These are phyloP conservation scores for Aquilaria yunnanensis DNA, from an alignment of 345 rosid species.

Conservation along the genomic window DNA sequence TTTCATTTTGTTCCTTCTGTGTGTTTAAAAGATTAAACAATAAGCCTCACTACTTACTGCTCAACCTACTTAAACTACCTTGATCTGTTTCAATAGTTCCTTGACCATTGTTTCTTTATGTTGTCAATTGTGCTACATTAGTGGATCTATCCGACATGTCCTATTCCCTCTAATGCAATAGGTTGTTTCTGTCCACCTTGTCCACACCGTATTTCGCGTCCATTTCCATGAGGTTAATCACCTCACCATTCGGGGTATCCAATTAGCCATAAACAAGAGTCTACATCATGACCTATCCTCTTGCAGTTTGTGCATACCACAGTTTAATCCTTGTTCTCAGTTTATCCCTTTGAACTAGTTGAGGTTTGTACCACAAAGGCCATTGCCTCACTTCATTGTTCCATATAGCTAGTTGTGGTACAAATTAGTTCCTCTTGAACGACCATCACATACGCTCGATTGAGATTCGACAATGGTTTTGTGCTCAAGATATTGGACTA, in stretches of 20 bases:
- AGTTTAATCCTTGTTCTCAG: neutral
- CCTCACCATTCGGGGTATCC: neutral
- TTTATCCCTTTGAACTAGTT: neutral
- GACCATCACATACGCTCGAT: neutral
- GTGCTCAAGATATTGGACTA: neutral
- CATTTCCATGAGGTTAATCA: neutral
- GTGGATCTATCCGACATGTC: neutral
- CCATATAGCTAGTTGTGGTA: neutral
- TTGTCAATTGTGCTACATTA: neutral
- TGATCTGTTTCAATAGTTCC: neutral
- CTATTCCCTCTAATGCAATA: neutral
- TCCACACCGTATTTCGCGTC: neutral
- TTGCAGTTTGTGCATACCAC: neutral
- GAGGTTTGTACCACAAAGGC: neutral
- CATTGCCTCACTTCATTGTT: neutral
- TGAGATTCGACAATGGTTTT: no score
- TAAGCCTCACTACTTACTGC: neutral
- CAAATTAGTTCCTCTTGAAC: neutral
- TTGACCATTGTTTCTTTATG: neutral
- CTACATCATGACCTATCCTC: neutral
- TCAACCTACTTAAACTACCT: neutral
- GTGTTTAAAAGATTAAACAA: neutral
- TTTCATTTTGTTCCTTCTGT: neutral
- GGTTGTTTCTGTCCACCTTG: neutral
- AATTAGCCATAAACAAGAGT: neutral